Conservation (phyloP, 108 stramenopile species). For the Discostella pseudostelligera region DNA sequence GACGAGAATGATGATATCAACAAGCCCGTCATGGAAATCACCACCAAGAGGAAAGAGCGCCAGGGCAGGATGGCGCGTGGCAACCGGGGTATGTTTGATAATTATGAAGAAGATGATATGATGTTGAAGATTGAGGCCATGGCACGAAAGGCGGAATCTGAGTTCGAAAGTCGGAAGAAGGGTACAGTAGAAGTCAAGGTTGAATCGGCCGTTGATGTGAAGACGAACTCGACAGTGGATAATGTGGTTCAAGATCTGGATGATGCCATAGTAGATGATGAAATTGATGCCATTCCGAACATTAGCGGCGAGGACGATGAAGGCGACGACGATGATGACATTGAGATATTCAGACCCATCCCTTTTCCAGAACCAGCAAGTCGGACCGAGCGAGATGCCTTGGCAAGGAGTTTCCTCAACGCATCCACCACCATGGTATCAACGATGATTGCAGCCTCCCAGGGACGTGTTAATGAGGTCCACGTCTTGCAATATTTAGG, state of each 20-base stretch:
- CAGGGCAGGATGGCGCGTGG: conserved; percentile 3
- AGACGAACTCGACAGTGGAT: neutral
- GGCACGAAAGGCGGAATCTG: conserved; percentile 43
- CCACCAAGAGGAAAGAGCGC: neutral
- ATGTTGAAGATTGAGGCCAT: conserved; percentile 47
- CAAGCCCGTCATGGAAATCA: neutral
- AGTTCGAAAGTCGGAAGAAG: conserved; percentile 36
- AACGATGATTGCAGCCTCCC: conserved; percentile 39
- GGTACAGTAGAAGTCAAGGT: neutral
- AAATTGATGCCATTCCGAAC: neutral
- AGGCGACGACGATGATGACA: neutral
- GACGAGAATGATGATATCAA: neutral
- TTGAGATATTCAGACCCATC: neutral
- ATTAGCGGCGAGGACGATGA: neutral
- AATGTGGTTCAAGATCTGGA: neutral
- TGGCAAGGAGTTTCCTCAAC: conserved; percentile 38
- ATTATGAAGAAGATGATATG: conserved; percentile 32
- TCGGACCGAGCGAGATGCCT: conserved; percentile 13
- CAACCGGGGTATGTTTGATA: conserved; percentile 1
- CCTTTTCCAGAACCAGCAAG: conserved; percentile 1
- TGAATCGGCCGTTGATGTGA: neutral
- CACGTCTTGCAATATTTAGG: conserved; percentile 47
- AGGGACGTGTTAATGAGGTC: conserved; percentile 45
- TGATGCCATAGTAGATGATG: neutral
- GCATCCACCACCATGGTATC: conserved; percentile 44